Conservation (phyloP, 108 stramenopile species). For the Cyclotella kingstonii region DNA sequence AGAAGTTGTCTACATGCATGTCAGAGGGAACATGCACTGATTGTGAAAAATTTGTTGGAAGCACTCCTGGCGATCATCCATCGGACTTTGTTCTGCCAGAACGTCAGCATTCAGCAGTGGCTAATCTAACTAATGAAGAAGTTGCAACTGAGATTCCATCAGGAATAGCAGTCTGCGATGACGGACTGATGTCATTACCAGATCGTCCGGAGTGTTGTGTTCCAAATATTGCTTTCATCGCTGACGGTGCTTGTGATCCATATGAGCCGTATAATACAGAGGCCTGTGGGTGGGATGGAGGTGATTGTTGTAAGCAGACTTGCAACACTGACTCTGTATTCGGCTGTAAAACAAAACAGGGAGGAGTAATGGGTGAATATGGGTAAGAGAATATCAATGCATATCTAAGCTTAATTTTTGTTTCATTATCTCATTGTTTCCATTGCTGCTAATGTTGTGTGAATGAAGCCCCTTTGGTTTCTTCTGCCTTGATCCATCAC, state of each 20-base stretch:
- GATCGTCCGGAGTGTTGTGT: constrained; percentile 34
- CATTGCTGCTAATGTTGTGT: no score
- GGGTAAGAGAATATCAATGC: constrained; percentile 9
- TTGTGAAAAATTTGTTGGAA: constrained; percentile 26
- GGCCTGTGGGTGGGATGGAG: constrained; percentile 49
- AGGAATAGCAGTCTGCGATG: not conserved
- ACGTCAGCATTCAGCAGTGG: not conserved
- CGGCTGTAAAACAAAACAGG: constrained; percentile 24
- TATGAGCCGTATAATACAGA: constrained; percentile 43
- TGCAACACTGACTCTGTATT: constrained; percentile 20
- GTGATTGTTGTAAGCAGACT: constrained; percentile 46
- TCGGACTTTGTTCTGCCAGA: constrained; percentile 2
- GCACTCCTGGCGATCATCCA: constrained; percentile 14
- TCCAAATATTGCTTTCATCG: constrained; percentile 21
- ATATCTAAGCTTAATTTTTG: no score
- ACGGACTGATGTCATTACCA: constrained; percentile 14
- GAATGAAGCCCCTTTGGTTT: constrained; percentile 26
- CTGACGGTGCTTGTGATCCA: constrained; percentile 47
- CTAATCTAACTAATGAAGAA: not conserved
- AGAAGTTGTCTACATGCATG: constrained; percentile 14
- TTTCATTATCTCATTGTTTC: no score
- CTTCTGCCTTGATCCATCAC: constrained; percentile 38
- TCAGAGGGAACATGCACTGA: constrained; percentile 18
- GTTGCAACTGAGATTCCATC: not conserved
- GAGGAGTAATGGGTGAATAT: constrained; percentile 10